phyloP scores from a whole-genome alignment of 2,329 filamentous ascomycete genomes.

The Botryotinia globosa region DNA sequence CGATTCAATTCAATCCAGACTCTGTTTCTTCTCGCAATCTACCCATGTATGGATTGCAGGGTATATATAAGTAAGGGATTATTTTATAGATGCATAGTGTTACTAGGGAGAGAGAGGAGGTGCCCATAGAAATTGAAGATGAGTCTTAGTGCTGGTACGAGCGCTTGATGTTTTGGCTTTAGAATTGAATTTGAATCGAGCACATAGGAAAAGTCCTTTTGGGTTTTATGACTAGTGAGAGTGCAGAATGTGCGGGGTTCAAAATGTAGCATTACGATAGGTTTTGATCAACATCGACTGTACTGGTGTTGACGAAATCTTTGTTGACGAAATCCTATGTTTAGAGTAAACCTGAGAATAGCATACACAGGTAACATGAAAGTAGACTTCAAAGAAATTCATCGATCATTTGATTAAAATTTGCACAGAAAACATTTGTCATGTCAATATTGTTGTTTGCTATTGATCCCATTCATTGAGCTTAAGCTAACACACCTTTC shows the following conservation, averaged over 20 bases:
- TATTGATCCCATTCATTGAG: conserved; percentile 36
- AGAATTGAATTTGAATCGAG: not conserved
- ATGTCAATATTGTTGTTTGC: conserved; percentile 32
- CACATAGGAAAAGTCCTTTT: not conserved
- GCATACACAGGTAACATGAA: not conserved
- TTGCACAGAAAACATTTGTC: conserved; percentile 13
- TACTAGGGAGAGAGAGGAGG: not conserved
- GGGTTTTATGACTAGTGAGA: not conserved
- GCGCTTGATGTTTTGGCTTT: not conserved
- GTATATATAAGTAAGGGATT: not conserved
- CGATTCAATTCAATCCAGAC: not conserved
- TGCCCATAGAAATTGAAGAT: not conserved
- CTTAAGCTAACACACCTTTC: conserved; percentile 39
- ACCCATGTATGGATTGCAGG: not conserved
- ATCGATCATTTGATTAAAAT: not conserved
- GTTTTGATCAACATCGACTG: not conserved
- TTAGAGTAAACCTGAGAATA: not conserved
- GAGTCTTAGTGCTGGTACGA: not conserved
- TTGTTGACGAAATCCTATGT: too few relatives aligned
- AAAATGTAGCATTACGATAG: not conserved
- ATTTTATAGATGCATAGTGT: too few relatives aligned
- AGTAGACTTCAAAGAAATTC: not conserved
- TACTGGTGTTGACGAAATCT: not conserved
- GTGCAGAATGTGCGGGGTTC: not conserved
- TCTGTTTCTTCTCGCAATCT: not conserved